Evolutionary conservation across 129 eudicot species (phyloP).

Genomic region (Logfia minima): DNA sequence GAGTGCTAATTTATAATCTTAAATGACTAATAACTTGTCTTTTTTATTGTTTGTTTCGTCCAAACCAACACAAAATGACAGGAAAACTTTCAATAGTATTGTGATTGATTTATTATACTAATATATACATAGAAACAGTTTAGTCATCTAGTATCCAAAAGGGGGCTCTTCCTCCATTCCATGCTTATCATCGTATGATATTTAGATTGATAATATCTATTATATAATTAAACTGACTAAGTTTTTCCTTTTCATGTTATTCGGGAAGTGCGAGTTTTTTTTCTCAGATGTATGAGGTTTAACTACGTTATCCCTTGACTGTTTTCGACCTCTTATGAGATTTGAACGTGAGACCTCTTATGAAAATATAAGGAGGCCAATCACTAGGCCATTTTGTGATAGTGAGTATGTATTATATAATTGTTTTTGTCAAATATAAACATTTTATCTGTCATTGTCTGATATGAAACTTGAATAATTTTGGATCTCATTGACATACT

Average conservation of each 20-base stretch:
- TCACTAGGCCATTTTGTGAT: no score
- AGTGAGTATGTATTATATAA: conserved; percentile 1
- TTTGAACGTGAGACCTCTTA: no score
- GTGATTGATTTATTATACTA: conserved; percentile 13
- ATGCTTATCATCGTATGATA: conserved; percentile 27
- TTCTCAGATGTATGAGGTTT: no score
- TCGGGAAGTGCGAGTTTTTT: no score
- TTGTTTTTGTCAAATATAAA: conserved; percentile 27
- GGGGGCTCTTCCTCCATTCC: conserved; percentile 24
- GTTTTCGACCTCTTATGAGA: no score
- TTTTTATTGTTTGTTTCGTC: conserved; percentile 11
- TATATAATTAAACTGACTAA: not conserved
- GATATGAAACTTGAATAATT: not conserved
- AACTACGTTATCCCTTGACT: no score
- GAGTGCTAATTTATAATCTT: conserved; percentile 31
- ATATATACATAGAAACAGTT: conserved; percentile 11
- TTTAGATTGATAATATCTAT: not conserved
- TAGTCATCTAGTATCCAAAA: conserved; percentile 37
- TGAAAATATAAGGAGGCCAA: no score
- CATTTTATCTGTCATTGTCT: conserved; percentile 27
- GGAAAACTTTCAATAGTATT: conserved; percentile 26
- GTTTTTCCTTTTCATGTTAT: no score
- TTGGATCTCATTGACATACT: not conserved
- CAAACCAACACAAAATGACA: conserved; percentile 18
- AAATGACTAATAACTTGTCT: conserved; percentile 9